Evolutionary conservation across 2,329 filamentous ascomycete species (phyloP).

Genomic region (Fusarium mangiferae): DNA sequence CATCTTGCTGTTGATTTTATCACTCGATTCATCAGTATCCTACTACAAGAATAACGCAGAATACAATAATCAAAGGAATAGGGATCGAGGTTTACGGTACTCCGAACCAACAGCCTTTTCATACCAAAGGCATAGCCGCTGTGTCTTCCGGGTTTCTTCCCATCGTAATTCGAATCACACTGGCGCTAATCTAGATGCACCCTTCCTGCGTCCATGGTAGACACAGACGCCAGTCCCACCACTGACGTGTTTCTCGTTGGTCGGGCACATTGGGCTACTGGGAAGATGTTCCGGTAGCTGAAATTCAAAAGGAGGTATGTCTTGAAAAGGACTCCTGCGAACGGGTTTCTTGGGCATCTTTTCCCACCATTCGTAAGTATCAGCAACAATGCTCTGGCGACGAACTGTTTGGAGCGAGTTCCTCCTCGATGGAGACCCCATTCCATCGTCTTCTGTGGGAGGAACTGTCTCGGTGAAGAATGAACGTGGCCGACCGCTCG

Average conservation of each 20-base stretch:
- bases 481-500: slow-evolving; percentile 51
- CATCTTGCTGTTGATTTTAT: background rate
- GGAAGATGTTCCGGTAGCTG: slow-evolving; percentile 63
- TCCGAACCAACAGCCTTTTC: background rate
- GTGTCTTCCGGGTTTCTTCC: background rate
- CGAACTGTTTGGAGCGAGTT: slow-evolving; percentile 33
- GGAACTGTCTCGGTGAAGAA: slow-evolving; percentile 57
- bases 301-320: slow-evolving; percentile 54
- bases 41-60: background rate
- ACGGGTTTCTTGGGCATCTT: slow-evolving; percentile 38
- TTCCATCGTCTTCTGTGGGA: slow-evolving; percentile 30
- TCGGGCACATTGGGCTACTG: slow-evolving; percentile 62
- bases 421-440: slow-evolving; percentile 2
- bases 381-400: slow-evolving; percentile 37
- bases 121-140: background rate
- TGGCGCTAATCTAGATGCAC: slow-evolving; percentile 8
- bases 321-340: slow-evolving; percentile 32
- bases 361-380: slow-evolving; percentile 52
- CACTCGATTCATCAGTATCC: background rate
- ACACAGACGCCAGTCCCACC: slow-evolving; percentile 62
- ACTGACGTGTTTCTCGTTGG: slow-evolving; percentile 56
- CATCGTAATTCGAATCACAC: background rate
- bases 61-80: background rate
- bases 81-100: background rate
- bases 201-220: slow-evolving; percentile 56